Evolutionary conservation across 1,284 basidiomycete species (phyloP), one percentile per base, ranked within the genome.

Genomic region (Sporisorium sorghi): DNA sequence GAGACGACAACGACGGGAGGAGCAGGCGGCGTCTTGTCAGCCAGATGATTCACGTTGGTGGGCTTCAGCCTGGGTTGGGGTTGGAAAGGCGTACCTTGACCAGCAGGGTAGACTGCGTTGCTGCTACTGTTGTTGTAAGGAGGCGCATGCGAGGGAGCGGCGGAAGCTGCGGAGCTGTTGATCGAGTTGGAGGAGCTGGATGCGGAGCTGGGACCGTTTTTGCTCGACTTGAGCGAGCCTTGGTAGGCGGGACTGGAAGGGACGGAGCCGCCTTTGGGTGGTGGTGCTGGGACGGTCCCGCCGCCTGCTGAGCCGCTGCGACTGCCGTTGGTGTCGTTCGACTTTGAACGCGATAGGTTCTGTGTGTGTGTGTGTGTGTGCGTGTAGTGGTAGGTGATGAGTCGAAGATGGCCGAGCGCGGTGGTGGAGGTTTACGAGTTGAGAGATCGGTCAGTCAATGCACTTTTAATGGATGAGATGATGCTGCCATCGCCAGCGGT

Each of bases 291-390:
- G 0, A 77, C 73, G 50, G 59, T 61, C 14, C 70, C 68, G 33
- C 68, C 74, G 19, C 73, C 77, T 43, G 76, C 66, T 12, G 75
- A 55, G 47, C 61, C 61, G 44, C 60, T 73, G 51, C 77, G 64
- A 43, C 69, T 78, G 54, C 79, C 77, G 50, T 81, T 82, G 9
- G 68, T 33, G 44, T 81, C 79, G 40, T 63, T 78, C 2, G 79
- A 75, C 46, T 81, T 81, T 11, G 78, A 80, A 67, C 79, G 71
- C 23, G 79, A 81, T n/a, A 82, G 76, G 69, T 82, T 82, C 80
- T 82, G 66, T 80, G 66, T 24, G 24, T 26, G 32, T 28, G 56
- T 30, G 24, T 35, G 42, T 9, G n/a, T 28, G 17, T 24, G 23
- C 15, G 6, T 15, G 44, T n/a, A n/a, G 5, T 26, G 28, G 26